Percentiles rank a stretch among this genome's conserved stretches.
These are phyloP conservation scores for Pythium grandisporangium DNA, from an alignment of 352 stramenopile species.

Conservation along the genomic window DNA sequence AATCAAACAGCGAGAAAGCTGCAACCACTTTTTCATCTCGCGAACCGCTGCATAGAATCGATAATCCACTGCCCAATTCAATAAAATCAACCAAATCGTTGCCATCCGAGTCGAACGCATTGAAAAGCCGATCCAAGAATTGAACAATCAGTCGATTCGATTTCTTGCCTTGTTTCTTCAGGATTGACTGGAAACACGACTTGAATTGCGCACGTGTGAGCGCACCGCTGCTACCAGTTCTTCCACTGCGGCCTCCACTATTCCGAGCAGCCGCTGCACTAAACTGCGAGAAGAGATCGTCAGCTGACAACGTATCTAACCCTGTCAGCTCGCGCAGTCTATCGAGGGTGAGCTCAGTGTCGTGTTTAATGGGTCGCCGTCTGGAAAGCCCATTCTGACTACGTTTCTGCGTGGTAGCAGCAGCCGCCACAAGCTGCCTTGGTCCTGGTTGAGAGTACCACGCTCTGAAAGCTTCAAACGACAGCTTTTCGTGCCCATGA, in stretches of 20 bases:
- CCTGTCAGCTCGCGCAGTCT: conserved; percentile 47
- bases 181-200: conserved; percentile 48
- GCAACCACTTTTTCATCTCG: conserved; percentile 71
- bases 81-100: conserved; percentile 68
- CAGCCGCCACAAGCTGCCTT: conserved; percentile 24
- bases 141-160: conserved; percentile 32
- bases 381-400: too few species aligned
- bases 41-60: conserved; percentile 57
- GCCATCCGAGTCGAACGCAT: conserved; percentile 63
- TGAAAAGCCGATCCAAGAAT: conserved; percentile 70
- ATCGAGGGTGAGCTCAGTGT: conserved; percentile 12
- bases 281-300: conserved; percentile 57
- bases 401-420: too few species aligned
- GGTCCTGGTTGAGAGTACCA: conserved; percentile 72
- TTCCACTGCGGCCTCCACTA: too few species aligned
- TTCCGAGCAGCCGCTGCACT: conserved; percentile 15
- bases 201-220: conserved; percentile 66
- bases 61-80: conserved; percentile 70
- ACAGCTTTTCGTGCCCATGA: conserved; percentile 58
- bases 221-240: conserved; percentile 7
- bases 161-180: conserved; percentile 47
- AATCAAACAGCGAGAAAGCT: conserved; percentile 82
- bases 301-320: conserved; percentile 30
- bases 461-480: conserved; percentile 58
- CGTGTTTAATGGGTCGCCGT: conserved; percentile 1